Evolutionary conservation across 139 green algal species (phyloP), one percentile per base, ranked within the genome.

Genomic region (Chlorella sorokiniana): DNA sequence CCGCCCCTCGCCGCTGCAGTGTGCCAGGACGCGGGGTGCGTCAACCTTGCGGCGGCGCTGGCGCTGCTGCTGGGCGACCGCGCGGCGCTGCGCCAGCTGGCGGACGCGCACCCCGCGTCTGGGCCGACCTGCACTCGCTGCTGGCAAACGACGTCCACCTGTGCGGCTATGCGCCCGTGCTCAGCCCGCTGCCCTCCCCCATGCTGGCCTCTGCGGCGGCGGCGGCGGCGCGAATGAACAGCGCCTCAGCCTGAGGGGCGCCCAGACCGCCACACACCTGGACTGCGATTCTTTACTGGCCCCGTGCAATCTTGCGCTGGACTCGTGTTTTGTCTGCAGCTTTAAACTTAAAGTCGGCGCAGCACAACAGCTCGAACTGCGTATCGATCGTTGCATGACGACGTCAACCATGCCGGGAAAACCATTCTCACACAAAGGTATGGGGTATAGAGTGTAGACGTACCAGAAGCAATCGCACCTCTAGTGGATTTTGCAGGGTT

Each of bases 51-150:
- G 20, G 69, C 87, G 0, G 86, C 88, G 18, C 82, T 95, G 40
- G 89, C 86, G 4, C 84, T 94, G 54, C 41, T 94, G 80, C 76
- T 94, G 42, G 88, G 91, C 20, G 89, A 95, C 38, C 73, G 77
- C 35, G 22, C 38, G 38, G 25, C 29, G 0, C 74, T 80, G 38
- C 27, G 40, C 38, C 33, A 20, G 3, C 90, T 93, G 37, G 45
- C 44, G 20, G 38, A 25, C 1, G 33, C 63, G 25, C 77, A 93
- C 35, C 79, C 79, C 1, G 31, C 10, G 62, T 89, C 41, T 91
- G 88, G 84, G 18, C n/a, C 1, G 40, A 56, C 7, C 83, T 90
- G 63, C 63, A 68, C 67, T 14, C 48, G 27, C 76, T 86, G 29
- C 54, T 86, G 37, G 35, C 64, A 10, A 86, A 86, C 67, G 82